Conservation (phyloP, 371 early-diverging fungal genomes). For the Apophysomyces sp. region DNA sequence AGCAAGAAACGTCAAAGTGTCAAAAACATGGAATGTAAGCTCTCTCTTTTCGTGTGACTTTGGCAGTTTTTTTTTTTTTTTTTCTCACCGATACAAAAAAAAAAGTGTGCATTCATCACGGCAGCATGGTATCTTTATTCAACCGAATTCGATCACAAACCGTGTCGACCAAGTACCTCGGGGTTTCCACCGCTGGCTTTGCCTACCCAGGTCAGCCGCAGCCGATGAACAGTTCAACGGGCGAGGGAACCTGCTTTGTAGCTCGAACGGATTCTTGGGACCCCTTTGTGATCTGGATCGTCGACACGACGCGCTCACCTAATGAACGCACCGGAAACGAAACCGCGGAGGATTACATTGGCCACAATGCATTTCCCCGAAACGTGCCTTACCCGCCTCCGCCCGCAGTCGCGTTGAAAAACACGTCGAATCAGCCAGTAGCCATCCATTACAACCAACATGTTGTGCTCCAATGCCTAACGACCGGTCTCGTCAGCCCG, state of each 20-base stretch:
- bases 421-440: conserved; percentile 45
- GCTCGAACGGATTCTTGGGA: conserved; percentile 76
- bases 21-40: conserved; percentile 59
- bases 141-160: conserved; percentile 77
- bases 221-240: background rate
- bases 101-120: conserved; percentile 13
- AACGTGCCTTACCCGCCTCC: conserved; percentile 61
- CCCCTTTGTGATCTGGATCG: conserved; percentile 81
- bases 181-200: conserved; percentile 49
- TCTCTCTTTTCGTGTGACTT: background rate
- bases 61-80: background rate
- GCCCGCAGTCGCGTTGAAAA: conserved; percentile 61
- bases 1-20: conserved; percentile 72
- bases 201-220: conserved; percentile 15
- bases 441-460: conserved; percentile 78
- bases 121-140: conserved; percentile 69
- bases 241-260: conserved; percentile 59
- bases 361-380: conserved; percentile 2
- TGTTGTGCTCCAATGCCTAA: conserved; percentile 70
- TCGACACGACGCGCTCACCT: conserved; percentile 43
- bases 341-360: conserved; percentile 9
- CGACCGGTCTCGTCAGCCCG: conserved; percentile 77
- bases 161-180: conserved; percentile 78
- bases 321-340: background rate
- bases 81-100: background rate